phyloP scores from a whole-genome alignment of 2,329 filamentous ascomycete genomes.

The Claviceps monticola region DNA sequence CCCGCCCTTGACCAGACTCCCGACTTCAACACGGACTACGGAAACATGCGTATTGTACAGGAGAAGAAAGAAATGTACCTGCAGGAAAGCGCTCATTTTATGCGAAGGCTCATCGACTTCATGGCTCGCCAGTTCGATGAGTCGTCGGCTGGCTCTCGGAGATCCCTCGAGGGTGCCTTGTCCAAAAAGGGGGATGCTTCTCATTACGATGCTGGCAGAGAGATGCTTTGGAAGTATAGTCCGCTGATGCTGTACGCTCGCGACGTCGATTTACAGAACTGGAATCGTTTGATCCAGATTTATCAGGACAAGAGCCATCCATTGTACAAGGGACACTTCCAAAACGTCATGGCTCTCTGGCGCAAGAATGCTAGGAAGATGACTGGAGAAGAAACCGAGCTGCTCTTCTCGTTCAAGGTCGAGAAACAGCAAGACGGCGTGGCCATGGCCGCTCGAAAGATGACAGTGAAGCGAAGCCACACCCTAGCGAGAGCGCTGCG shows the following conservation, averaged over 20 bases:
- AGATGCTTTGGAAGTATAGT: slow-evolving; percentile 74
- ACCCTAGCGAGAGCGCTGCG: slow-evolving; percentile 65
- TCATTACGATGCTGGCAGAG: slow-evolving; percentile 58
- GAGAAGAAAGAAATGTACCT: slow-evolving; percentile 89
- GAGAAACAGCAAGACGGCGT: slow-evolving; percentile 78
- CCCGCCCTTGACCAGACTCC: slow-evolving; percentile 27
- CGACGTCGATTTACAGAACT: slow-evolving; percentile 69
- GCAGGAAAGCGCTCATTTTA: slow-evolving; percentile 60
- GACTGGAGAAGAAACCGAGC: slow-evolving; percentile 62
- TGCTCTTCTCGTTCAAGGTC: slow-evolving; percentile 71
- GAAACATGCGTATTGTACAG: slow-evolving; percentile 83
- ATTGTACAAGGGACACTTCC: slow-evolving; percentile 72
- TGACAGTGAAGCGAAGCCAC: slow-evolving; percentile 89
- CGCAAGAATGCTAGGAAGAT: slow-evolving; percentile 65
- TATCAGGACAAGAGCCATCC: slow-evolving; percentile 68
- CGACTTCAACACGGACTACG: slow-evolving; percentile 58
- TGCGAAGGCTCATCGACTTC: slow-evolving; percentile 67
- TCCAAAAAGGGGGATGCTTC: slow-evolving; percentile 54
- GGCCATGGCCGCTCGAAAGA: slow-evolving; percentile 65
- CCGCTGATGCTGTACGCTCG: slow-evolving; percentile 78
- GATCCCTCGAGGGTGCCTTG: slow-evolving; percentile 45
- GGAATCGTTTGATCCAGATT: slow-evolving; percentile 63
- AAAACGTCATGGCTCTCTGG: slow-evolving; percentile 63
- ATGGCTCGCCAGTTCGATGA: slow-evolving; percentile 70
- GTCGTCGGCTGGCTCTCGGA: slow-evolving; percentile 56